Base-by-base conservation (phyloP, 2,329 filamentous ascomycete species). In the Juglanconis oblonga region DNA sequence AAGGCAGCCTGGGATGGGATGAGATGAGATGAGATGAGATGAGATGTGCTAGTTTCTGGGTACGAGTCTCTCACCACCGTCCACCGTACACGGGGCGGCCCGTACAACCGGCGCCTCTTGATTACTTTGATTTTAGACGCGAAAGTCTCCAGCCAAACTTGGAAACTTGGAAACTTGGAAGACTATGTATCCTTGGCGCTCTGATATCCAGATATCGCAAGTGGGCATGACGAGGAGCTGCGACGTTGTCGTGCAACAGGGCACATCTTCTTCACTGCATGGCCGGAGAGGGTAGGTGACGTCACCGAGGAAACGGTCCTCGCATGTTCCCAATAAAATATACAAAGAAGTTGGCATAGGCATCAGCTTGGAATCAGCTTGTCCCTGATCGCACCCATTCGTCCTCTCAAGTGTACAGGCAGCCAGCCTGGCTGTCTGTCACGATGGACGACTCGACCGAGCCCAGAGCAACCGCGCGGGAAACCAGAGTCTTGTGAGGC, bases 401-500 rank as follows among this genome's bases (percentile, higher is more conserved):
- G 3, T 47, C 35, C 35, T 10, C 17, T 49, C 36, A 62, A 7
- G 60, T 62, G 53, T 62, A 50, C 4, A 62, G 44, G 45, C 60
- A 62, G 47, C 60, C 60, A 2, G 52, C 40, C 53, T 62, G 60
- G 42, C 38, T 49, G 32, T 62, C 54, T 9, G 54, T 48, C 33
- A 59, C 52, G 52, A 62, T 59, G 17, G 53, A 35, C 9, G 57
- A 48, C 45, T 56, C 54, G 17, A 35, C 44, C 4, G 60, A 62
- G 3, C 60, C 60, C 24, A 62, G 60, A 24, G 58, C 57, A 10
- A 59, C 53, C 11, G 60, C 49, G 35, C 60, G 60, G 1, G 52
- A 42, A n/a, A 62, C 51, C 5, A 62, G 57, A 14, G 48, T 55
- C 60, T 62, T 32, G 9, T 14, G 48, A 5, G n/a, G 52, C 7